phyloP scores from a whole-genome alignment of 345 rosid species.

The Salix exigua region DNA sequence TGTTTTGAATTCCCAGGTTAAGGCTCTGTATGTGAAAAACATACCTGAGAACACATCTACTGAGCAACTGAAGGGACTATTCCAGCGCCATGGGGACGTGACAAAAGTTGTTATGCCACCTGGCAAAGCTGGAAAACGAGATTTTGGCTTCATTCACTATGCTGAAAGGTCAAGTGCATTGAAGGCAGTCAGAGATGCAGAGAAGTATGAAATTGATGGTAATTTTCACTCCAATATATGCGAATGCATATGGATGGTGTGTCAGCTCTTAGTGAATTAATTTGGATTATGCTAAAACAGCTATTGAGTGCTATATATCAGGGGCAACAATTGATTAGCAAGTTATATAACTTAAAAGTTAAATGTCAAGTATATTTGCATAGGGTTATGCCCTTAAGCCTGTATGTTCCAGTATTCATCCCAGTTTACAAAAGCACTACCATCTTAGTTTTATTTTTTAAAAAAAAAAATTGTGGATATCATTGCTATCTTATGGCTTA shows the following conservation, averaged over 20 bases:
- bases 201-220: conserved; percentile 95
- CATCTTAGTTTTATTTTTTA: background rate
- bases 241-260: background rate
- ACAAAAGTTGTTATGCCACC: conserved; percentile 94
- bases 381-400: background rate
- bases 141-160: conserved; percentile 94
- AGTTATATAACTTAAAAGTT: background rate
- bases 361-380: background rate
- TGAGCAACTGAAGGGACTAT: conserved; percentile 77
- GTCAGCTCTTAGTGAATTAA: background rate
- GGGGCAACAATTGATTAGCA: background rate
- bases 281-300: background rate
- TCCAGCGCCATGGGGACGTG: conserved; percentile 89
- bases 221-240: conserved; percentile 14
- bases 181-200: conserved; percentile 80
- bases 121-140: conserved; percentile 83
- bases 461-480: background rate
- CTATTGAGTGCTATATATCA: background rate
- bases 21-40: conserved; percentile 93
- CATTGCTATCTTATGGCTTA: too few relatives aligned
- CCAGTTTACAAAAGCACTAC: background rate
- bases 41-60: conserved; percentile 88
- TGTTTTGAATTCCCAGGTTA: conserved; percentile 54
- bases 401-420: background rate
- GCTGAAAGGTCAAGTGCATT: conserved; percentile 96